Evolutionary conservation across 129 eudicot species (phyloP).

Genomic region (Lonicera japonica): DNA sequence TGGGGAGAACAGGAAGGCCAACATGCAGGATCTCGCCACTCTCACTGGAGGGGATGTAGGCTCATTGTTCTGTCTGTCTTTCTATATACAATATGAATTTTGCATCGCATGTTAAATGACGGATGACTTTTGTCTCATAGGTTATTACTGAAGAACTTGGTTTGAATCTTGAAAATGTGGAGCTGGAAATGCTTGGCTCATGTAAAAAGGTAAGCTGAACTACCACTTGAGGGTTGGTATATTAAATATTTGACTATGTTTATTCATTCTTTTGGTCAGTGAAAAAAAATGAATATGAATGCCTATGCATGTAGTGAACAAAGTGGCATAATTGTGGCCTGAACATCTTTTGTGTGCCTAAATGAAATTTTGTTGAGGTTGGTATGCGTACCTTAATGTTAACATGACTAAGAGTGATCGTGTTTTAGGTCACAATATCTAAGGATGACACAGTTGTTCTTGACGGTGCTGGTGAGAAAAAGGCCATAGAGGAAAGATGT

Average conservation of each 20-base stretch:
- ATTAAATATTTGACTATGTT: background rate
- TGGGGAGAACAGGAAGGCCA: constrained; percentile 80
- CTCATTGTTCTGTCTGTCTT: background rate
- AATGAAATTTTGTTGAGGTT: background rate
- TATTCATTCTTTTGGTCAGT: too few species aligned
- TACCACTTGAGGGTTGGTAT: background rate
- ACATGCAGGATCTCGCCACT: constrained; percentile 72
- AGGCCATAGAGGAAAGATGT: constrained; percentile 73
- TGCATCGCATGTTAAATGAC: background rate
- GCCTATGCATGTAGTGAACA: too few species aligned
- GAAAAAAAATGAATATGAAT: too few species aligned
- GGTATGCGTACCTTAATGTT: too few species aligned
- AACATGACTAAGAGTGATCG: background rate
- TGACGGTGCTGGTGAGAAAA: constrained; percentile 87
- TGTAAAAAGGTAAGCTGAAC: constrained; percentile 50
- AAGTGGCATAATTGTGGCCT: too few species aligned
- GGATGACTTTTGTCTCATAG: constrained; percentile 15
- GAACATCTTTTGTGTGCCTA: too few species aligned
- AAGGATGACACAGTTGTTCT: too few species aligned
- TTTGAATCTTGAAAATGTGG: constrained; percentile 57
- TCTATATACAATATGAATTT: background rate
- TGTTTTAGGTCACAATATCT: constrained; percentile 53
- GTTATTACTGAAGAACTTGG: constrained; percentile 78
- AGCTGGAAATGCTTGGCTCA: constrained; percentile 55
- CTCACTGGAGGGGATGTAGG: constrained; percentile 76